phyloP scores from a whole-genome alignment of 768 basidiomycete genomes.

The Amanita pallidorosea region DNA sequence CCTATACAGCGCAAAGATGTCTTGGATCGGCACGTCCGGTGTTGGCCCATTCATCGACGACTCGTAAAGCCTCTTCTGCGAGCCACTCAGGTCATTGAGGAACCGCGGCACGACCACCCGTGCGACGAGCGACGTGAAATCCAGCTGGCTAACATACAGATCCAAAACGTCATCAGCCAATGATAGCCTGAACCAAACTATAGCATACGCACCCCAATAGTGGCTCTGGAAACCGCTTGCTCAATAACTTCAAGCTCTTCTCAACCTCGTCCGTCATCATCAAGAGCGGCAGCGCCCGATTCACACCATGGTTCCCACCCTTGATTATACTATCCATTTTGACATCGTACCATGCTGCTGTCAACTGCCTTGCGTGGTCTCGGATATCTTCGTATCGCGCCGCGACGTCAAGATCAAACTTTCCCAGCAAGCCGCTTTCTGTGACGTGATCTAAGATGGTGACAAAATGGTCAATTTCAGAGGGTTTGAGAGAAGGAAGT shows the following conservation, averaged over 20 bases:
- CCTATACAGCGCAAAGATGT: conserved; percentile 81
- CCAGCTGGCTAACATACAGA: conserved; percentile 39
- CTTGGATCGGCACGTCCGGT: conserved; percentile 81
- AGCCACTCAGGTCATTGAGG: conserved; percentile 53
- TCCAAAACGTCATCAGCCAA: conserved; percentile 2
- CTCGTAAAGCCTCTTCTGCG: conserved; percentile 67
- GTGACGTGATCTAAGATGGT: conserved; percentile 61
- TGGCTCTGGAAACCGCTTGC: conserved; percentile 81
- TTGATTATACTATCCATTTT: conserved; percentile 56
- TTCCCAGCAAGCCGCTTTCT: conserved; percentile 58
- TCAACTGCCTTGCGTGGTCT: conserved; percentile 48
- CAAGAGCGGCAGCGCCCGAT: conserved; percentile 71
- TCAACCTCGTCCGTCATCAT: conserved; percentile 85
- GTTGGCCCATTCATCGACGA: conserved; percentile 82
- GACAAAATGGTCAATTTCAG: conserved; percentile 57
- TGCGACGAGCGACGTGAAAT: conserved; percentile 67
- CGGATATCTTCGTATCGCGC: conserved; percentile 60
- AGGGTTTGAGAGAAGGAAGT: conserved; percentile 61
- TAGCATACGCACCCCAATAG: conserved; percentile 55
- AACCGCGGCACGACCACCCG: conserved; percentile 58
- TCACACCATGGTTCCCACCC: conserved; percentile 51
- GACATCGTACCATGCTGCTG: conserved; percentile 48
- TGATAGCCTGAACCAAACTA: not conserved
- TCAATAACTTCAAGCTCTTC: conserved; percentile 71
- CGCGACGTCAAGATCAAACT: conserved; percentile 62